Conservation (phyloP, 169 alveolate species). For the Babesia ovis region DNA sequence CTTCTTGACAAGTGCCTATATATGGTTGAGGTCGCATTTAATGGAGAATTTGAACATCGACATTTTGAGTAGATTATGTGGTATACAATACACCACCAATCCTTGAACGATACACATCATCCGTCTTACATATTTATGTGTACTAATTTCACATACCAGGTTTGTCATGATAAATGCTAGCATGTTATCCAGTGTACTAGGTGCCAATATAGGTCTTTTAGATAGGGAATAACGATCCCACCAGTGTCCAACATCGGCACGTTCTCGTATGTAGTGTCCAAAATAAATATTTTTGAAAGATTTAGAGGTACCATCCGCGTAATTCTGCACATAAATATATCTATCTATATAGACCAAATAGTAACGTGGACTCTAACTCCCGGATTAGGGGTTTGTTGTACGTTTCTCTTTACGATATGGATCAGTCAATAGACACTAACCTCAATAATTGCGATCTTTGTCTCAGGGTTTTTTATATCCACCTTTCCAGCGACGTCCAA, state of each 20-base stretch:
- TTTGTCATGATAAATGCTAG: slow-evolving; percentile 96
- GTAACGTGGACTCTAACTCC: neutral
- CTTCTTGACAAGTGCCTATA: slow-evolving; percentile 52
- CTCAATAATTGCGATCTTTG: slow-evolving; percentile 55
- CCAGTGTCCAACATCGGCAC: slow-evolving; percentile 65
- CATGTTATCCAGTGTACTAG: slow-evolving; percentile 94
- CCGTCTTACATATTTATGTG: too few species aligned
- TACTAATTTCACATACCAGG: slow-evolving; percentile 56
- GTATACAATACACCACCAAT: too few species aligned
- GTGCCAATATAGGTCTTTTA: slow-evolving; percentile 95
- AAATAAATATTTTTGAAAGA: slow-evolving; percentile 27
- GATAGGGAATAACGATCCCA: slow-evolving; percentile 88
- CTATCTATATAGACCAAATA: neutral
- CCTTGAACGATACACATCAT: too few species aligned
- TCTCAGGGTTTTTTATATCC: slow-evolving; percentile 52
- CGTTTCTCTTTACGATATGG: neutral
- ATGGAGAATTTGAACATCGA: too few species aligned
- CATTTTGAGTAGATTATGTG: too few species aligned
- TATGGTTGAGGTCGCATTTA: neutral
- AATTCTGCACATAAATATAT: neutral
- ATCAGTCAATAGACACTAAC: slow-evolving; percentile 5
- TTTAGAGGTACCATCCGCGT: slow-evolving; percentile 8
- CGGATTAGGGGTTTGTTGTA: too few species aligned
- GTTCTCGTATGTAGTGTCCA: slow-evolving; percentile 40
- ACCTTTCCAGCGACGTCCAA: slow-evolving; percentile 56